Conservation (phyloP, 1,284 basidiomycete genomes). For the Coriolopsis trogii region DNA sequence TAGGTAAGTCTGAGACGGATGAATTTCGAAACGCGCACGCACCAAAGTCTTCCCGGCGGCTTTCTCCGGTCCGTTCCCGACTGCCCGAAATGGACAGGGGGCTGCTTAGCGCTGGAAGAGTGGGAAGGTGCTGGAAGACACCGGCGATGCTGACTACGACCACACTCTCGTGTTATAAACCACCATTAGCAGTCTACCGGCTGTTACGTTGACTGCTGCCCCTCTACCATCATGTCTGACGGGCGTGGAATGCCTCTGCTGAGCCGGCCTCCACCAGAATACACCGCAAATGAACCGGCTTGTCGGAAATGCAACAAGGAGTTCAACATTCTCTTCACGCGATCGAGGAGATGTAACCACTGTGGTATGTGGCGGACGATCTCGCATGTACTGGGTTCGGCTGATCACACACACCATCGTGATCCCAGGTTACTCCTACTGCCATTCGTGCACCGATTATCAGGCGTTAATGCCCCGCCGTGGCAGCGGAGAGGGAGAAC, state of each 20-base stretch:
- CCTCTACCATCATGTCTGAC: slow-evolving; percentile 18
- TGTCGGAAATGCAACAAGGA: slow-evolving; percentile 79
- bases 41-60: too few relatives aligned
- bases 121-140: slow-evolving; percentile 13
- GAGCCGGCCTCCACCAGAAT: slow-evolving; percentile 51
- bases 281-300: slow-evolving; percentile 42
- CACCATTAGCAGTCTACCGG: neutral
- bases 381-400: neutral
- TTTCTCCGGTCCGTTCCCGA: too few relatives aligned
- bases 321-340: slow-evolving; percentile 67
- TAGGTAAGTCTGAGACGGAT: too few relatives aligned
- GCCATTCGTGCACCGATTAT: slow-evolving; percentile 71
- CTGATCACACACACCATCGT: slow-evolving; percentile 3
- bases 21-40: too few relatives aligned
- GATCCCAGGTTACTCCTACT: slow-evolving; percentile 65
- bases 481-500: neutral
- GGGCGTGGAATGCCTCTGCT: slow-evolving; percentile 64
- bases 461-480: slow-evolving; percentile 71
- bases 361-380: slow-evolving; percentile 56
- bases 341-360: slow-evolving; percentile 71
- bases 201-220: neutral
- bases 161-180: slow-evolving; percentile 1
- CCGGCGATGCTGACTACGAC: slow-evolving; percentile 7
- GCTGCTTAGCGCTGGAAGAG: too few relatives aligned
- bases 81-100: too few relatives aligned